Evolutionary conservation across 768 basidiomycete species (phyloP), one percentile per base, ranked within the genome.

Genomic region (Lactifluus rugatus): DNA sequence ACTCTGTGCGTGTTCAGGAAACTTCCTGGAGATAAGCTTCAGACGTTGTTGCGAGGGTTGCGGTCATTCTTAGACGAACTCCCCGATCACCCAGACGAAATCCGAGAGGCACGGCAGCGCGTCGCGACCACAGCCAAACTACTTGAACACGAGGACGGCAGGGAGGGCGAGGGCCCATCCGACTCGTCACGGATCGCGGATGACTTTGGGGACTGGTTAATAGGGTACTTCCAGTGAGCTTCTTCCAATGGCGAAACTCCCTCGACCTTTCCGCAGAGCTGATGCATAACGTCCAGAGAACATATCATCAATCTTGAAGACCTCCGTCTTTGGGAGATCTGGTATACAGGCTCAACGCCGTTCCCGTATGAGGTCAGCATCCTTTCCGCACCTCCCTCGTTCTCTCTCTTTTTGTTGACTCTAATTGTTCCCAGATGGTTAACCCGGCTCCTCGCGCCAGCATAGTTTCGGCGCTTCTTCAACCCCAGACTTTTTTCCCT

Each of bases 371-470:
- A 89, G 73, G 87, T 88, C 61, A 47, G 73, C 64, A 9, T 26
- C 34, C 28, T 47, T 34, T 51, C 42, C 6, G 37, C 21, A 13
- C 13, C 46, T 0, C 51, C 34, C 44, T 6, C 8, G 17, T 23
- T 26, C 16, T n/a, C 1, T 9, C 25, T 11, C 11, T 25, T 32
- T 31, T 26, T n/a, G 46, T 19, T 54, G 21, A 48, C 25, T 28
- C 13, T 25, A 6, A 44, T 5, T 25, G 23, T 41, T 7, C 34
- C 34, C 8, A 89, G 85, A 66, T 87, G 11, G 65, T 89, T 62
- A 88, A 90, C 60, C 87, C 88, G 2, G 83, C 84, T 0, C 67
- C 83, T 16, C 81, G 84, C 25, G 76, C 84, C 1, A 77, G 82
- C 9, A 62, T 86, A 58, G 64, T 87, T 32, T 72, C 82, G 2